Conservation (phyloP, 1,139 yeast species). For the Taphrina pruni region DNA sequence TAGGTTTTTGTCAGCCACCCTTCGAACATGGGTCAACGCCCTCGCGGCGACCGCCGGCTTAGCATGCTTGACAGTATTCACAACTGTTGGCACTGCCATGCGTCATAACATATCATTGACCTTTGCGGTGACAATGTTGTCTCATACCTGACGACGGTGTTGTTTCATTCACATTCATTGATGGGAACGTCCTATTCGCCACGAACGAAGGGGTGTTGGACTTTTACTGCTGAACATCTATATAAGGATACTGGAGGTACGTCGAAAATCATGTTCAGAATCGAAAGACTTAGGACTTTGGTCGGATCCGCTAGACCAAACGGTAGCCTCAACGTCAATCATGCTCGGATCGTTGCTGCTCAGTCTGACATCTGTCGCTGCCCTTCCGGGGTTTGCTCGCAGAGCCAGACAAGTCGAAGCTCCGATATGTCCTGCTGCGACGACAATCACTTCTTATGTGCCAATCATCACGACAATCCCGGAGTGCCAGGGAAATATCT, state of each 20-base stretch:
- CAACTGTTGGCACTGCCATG: background rate
- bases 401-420: constrained; percentile 8
- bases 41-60: background rate
- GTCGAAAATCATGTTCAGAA: background rate
- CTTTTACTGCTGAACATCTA: background rate
- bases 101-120: background rate
- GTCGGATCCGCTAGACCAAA: background rate
- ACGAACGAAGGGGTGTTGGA: no score
- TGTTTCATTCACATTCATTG: no score
- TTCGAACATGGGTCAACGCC: background rate
- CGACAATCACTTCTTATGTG: constrained; percentile 14
- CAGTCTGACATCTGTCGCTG: background rate
- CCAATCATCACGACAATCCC: constrained; percentile 38
- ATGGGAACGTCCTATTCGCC: no score
- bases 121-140: constrained; percentile 10
- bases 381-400: constrained; percentile 11
- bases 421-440: constrained; percentile 24
- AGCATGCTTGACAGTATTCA: background rate
- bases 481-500: constrained; percentile 19
- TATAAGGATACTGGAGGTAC: background rate
- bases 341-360: constrained; percentile 9
- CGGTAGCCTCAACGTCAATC: no score
- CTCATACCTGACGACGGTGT: background rate
- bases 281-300: background rate
- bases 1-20: background rate